Conservation (phyloP, 2,329 filamentous ascomycete genomes). For the Aspergillus japonicus region DNA sequence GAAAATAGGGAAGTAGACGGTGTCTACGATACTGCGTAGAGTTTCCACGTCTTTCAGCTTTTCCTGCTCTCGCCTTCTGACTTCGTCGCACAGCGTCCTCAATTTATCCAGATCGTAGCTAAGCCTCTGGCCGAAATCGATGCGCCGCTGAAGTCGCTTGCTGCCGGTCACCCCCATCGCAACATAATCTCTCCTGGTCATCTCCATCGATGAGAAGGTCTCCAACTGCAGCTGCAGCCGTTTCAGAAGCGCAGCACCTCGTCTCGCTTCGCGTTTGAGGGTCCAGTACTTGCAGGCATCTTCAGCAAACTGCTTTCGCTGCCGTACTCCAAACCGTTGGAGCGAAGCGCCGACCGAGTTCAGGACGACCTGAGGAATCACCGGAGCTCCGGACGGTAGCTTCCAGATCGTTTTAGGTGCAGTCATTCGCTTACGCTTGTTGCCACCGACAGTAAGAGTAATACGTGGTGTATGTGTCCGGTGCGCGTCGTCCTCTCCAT, state of each 20-base stretch:
- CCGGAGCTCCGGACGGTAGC: slow-evolving; percentile 87
- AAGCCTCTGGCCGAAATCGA: slow-evolving; percentile 76
- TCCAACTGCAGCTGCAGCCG: slow-evolving; percentile 92
- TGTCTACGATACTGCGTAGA: slow-evolving; percentile 77
- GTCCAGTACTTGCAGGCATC: slow-evolving; percentile 98
- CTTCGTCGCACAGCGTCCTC: slow-evolving; percentile 64
- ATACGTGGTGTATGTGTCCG: slow-evolving; percentile 47
- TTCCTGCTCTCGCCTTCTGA: slow-evolving; percentile 72
- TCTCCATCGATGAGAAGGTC: slow-evolving; percentile 94
- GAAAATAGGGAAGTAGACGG: slow-evolving; percentile 85
- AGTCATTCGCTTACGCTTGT: slow-evolving; percentile 56
- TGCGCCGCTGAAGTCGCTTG: slow-evolving; percentile 72
- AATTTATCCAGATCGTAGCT: slow-evolving; percentile 71
- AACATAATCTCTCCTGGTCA: slow-evolving; percentile 92
- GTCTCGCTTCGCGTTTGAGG: slow-evolving; percentile 85
- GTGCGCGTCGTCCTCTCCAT: slow-evolving; percentile 47
- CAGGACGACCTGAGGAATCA: slow-evolving; percentile 86
- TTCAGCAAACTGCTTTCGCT: slow-evolving; percentile 86
- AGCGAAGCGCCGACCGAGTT: slow-evolving; percentile 82
- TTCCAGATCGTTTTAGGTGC: slow-evolving; percentile 76
- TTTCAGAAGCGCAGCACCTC: slow-evolving; percentile 89
- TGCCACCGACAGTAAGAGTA: slow-evolving; percentile 55
- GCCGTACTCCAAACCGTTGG: slow-evolving; percentile 76
- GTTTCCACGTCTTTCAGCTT: slow-evolving; percentile 76
- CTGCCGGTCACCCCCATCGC: slow-evolving; percentile 85